Evolutionary conservation across 805 yeast species (phyloP).

Genomic region (Candida chilensis): DNA sequence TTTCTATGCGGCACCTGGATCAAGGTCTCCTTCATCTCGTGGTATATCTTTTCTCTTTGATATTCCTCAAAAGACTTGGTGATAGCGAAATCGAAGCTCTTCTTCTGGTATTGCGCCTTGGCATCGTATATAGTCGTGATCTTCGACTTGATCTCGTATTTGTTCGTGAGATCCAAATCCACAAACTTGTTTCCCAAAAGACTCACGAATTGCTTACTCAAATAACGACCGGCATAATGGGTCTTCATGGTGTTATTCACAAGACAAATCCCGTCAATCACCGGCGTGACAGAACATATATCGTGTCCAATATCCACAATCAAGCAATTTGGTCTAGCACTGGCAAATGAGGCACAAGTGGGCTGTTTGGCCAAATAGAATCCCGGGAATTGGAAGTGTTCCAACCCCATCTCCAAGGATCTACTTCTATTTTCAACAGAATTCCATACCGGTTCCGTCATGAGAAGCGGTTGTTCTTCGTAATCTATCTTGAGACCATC

Average conservation of each 20-base stretch:
- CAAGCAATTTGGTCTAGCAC: constrained; percentile 79
- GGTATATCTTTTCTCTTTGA: constrained; percentile 45
- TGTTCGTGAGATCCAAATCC: constrained; percentile 26
- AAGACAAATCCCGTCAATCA: constrained; percentile 72
- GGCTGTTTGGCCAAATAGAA: constrained; percentile 75
- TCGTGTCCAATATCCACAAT: constrained; percentile 86
- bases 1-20: constrained; percentile 43
- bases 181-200: constrained; percentile 19
- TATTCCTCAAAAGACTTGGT: constrained; percentile 45
- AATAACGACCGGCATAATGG: constrained; percentile 61
- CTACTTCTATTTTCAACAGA: constrained; percentile 54
- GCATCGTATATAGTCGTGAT: constrained; percentile 9
- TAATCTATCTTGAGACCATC: constrained; percentile 42
- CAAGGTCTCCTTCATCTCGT: constrained; percentile 71
- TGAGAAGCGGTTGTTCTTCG: constrained; percentile 62
- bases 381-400: constrained; percentile 66
- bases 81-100: constrained; percentile 21
- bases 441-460: constrained; percentile 89
- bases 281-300: constrained; percentile 67
- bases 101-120: constrained; percentile 13
- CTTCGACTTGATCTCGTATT: constrained; percentile 44
- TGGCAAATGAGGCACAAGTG: constrained; percentile 82
- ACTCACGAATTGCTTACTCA: constrained; percentile 44
- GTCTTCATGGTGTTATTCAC: constrained; percentile 65
- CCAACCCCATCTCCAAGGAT: constrained; percentile 65